Evolutionary conservation across 306 rosid species (phyloP), one percentile per base, ranked within the genome.

Genomic region (Acacia melanoxylon): DNA sequence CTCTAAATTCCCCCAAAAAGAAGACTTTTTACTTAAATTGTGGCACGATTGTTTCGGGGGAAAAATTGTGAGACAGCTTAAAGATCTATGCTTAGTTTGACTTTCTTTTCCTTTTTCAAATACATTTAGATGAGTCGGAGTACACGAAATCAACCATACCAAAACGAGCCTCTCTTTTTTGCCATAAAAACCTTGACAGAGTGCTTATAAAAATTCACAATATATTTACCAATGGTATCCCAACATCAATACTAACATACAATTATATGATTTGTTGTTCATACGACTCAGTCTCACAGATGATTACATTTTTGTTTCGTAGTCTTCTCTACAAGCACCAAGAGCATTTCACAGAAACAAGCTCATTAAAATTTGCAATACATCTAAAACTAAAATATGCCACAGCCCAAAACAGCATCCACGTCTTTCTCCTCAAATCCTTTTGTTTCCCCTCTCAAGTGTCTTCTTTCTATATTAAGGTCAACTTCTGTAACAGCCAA

Each of bases 401-500:
- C 70, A 41, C 16, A 58, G 49, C 70, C 37, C 5, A 76, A 11
- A 25, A 40, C 24, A 59, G 70, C 70, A 15, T 58, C 79, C 41
- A 58, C 3, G 40, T 56, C 70, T 15, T 14, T 59, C 56, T 76
- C 41, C 49, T 58, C 25, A 16, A 77, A 77, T 3, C 63, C 73
- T 15, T 65, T 45, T 65, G 45, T 48, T 31, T 17, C 73, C 24
- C 11, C 33, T 16, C 19, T 58, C 72, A 77, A 77, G 62, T 77
- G 62, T 77, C 72, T 77, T 5, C 13, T 77, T 45, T 49, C 81
- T 4, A 77, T 68, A 16, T 62, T 20, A 45, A 62, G 73, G 4
- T 77, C 61, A 20, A 77, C 63, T 48, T 77, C 73, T 29, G 12
- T 11, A 5, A 29, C 48, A 45, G 7, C 46, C 46, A 63, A 12